A percentile compares a stretch with the other conserved stretches of the same genome.
These are phyloP conservation scores for Eucalyptus erythrocorys DNA, from an alignment of 345 rosid genomes.

Conservation along the genomic window DNA sequence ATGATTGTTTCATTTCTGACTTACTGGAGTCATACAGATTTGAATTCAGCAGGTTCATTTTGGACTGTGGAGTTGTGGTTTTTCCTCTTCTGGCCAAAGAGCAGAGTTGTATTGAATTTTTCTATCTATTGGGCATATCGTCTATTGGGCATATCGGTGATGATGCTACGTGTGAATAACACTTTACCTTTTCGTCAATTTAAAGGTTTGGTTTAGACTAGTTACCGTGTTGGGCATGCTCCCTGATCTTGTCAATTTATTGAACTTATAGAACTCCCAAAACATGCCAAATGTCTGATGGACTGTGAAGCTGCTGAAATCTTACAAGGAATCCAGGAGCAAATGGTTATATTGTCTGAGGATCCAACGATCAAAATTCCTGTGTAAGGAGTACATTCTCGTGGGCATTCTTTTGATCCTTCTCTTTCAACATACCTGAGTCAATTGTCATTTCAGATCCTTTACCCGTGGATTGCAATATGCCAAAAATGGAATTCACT, in stretches of 20 bases:
- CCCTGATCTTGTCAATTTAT: not conserved
- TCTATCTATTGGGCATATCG: not conserved
- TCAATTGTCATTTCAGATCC: conserved; percentile 24
- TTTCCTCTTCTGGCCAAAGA: not conserved
- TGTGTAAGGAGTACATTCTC: conserved; percentile 26
- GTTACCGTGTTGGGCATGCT: not conserved
- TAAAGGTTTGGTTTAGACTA: not conserved
- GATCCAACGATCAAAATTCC: conserved; percentile 81
- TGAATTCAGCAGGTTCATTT: not conserved
- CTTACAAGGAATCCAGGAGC: conserved; percentile 69
- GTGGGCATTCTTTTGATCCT: not conserved
- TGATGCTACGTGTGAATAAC: not conserved
- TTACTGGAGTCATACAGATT: not conserved
- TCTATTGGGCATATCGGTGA: not conserved
- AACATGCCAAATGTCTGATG: conserved; percentile 61
- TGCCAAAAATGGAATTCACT: conserved; percentile 31
- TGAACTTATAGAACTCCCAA: conserved; percentile 57
- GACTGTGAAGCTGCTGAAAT: conserved; percentile 75
- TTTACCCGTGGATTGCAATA: conserved; percentile 56
- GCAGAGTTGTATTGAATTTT: not conserved
- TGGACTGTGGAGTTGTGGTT: not conserved
- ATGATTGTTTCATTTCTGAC: not conserved
- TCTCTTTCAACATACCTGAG: not conserved
- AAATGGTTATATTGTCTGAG: conserved; percentile 56
- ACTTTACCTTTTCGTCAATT: not conserved